Evolutionary conservation across 768 basidiomycete species (phyloP), one percentile per base, ranked within the genome.

Genomic region (Jaapia argillacea): DNA sequence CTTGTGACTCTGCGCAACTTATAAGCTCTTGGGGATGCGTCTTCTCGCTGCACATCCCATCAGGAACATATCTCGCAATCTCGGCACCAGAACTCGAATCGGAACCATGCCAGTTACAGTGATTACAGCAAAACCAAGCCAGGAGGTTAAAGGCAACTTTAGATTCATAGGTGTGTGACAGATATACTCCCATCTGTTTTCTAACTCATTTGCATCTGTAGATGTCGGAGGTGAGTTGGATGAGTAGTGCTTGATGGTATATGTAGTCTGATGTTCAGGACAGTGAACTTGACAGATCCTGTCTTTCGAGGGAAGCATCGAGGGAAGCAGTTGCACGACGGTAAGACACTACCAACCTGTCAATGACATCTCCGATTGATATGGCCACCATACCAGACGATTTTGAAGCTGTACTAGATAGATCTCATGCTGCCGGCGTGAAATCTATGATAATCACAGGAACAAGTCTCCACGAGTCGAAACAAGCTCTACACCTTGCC

Each of bases 401-500:
- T 54, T 61, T 89, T 5, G 62, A 68, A 13, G 63, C 63, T 13
- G 65, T 91, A 48, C 52, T 87, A 7, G 58, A 63, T 14, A 70
- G 87, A 43, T 71, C 81, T 0, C 61, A 61, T 26, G 57, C 58
- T 5, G 79, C 79, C 3, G 82, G 83, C 1, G 76, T 89, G 13
- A 69, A 70, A 48, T 72, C 72, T 16, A 79, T 85, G 68, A 75
- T 90, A 53, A 73, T 91, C 38, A 89, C 87, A 1, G 86, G 87
- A 0, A 79, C 79, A 2, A 81, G 77, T 41, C 61, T 89, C 24
- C 55, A 59, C 4, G 85, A 88, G 52, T 82, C 81, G 6, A 60
- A 61, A 45, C 58, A 71, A 5, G 83, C 84, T 0, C 47, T 88
- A 36, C 54, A 60, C 24, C 63, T 90, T n/a, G 83, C 86, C 3